Evolutionary conservation across 768 basidiomycete species (phyloP).

Genomic region (Pisolithus orientalis): DNA sequence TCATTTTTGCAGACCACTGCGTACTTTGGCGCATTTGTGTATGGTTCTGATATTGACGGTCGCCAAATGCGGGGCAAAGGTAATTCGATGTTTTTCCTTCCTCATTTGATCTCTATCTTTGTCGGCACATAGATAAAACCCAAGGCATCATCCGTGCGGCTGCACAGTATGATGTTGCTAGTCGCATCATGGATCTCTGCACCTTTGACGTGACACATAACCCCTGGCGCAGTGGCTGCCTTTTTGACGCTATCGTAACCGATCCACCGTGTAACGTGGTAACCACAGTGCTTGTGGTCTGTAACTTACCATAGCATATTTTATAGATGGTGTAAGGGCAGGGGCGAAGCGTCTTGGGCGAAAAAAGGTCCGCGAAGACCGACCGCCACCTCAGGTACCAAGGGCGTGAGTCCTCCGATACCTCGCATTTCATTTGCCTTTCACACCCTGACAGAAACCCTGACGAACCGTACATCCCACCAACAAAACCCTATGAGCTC

Average conservation of each 20-base stretch:
- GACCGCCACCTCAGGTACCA: conserved; percentile 25
- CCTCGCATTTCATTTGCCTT: background rate
- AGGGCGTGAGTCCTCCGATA: conserved; percentile 38
- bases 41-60: conserved; percentile 96
- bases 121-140: conserved; percentile 23
- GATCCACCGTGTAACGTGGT: conserved; percentile 75
- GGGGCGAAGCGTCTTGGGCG: conserved; percentile 79
- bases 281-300: background rate
- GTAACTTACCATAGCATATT: background rate
- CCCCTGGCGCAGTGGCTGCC: conserved; percentile 81
- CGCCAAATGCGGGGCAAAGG: conserved; percentile 95
- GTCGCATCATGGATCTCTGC: conserved; percentile 73
- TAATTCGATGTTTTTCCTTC: conserved; percentile 19
- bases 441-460: conserved; percentile 19
- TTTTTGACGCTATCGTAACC: conserved; percentile 93
- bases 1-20: conserved; percentile 58
- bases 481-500: conserved; percentile 89
- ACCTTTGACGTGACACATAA: conserved; percentile 92
- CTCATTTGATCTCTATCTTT: background rate
- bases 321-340: conserved; percentile 84
- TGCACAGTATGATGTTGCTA: conserved; percentile 70
- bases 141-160: conserved; percentile 81
- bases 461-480: conserved; percentile 75
- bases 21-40: conserved; percentile 79
- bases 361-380: conserved; percentile 38